Conservation (phyloP, 345 rosid species). For the Excoecaria agallocha region DNA sequence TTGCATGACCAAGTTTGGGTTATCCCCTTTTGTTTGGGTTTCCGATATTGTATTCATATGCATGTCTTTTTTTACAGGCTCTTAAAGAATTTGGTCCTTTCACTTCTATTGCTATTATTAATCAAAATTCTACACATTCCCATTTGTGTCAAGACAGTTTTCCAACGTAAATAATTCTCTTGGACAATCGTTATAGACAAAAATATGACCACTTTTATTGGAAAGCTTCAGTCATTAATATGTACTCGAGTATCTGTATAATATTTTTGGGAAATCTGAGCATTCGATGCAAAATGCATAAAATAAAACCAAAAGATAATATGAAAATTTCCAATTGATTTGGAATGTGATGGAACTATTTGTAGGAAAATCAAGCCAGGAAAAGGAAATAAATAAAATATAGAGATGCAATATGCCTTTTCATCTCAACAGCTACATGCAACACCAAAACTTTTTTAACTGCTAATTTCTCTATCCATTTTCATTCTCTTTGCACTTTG, state of each 20-base stretch:
- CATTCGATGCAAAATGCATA: neutral
- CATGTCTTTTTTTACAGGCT: too few relatives aligned
- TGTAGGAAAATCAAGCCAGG: constrained; percentile 27
- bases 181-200: too few relatives aligned
- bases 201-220: neutral
- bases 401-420: constrained; percentile 19
- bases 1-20: too few relatives aligned
- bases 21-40: too few relatives aligned
- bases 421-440: constrained; percentile 5
- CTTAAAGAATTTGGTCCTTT: too few relatives aligned
- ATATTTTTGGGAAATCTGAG: neutral
- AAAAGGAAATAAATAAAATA: neutral
- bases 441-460: constrained; percentile 27
- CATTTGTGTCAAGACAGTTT: too few relatives aligned
- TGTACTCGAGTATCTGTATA: neutral
- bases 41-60: too few relatives aligned
- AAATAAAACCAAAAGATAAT: neutral
- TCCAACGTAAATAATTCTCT: too few relatives aligned
- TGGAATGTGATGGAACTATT: constrained; percentile 4
- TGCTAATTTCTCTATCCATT: constrained; percentile 83
- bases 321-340: neutral
- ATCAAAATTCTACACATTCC: too few relatives aligned
- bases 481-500: constrained; percentile 81
- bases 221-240: neutral
- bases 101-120: too few relatives aligned